Evolutionary conservation across 306 rosid species (phyloP), one percentile per base, ranked within the genome.

Genomic region (Quercus berberidifolia): DNA sequence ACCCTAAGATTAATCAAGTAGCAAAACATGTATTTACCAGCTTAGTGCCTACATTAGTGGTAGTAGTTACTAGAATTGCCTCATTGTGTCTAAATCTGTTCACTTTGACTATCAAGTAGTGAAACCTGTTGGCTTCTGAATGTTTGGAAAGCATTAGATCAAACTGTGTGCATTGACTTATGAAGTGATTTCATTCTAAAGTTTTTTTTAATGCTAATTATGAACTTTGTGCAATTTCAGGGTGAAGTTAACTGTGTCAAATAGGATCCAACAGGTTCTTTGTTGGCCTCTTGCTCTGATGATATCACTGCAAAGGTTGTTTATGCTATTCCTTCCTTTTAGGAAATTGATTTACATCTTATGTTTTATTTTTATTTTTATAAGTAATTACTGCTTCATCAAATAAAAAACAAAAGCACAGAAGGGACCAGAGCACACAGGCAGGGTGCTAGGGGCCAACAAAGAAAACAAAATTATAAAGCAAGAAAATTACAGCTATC

Each of bases 171-270:
- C 19, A 1, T 49, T 49, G 55, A n/a, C 17, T 18, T 73, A 12
- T 35, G 49, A 30, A 35, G 20, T 77, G 20, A 68, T 19, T 26
- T 30, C 43, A 60, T 62, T 21, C 6, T 26, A 12, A 30, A 3
- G 33, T 55, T 74, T 41, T 41, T 38, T 55, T 79, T 17, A 5
- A 68, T 25, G 55, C 84, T 85, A 70, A 76, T 79, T 33, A 64
- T 74, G 28, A 55, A 51, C 56, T 82, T 80, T 17, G 74, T 71
- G 55, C 77, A 35, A 67, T 86, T 89, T 76, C 80, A 94, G 98
- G 98, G 91, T 9, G 94, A 92, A 86, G 96, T 92, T 65, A 95
- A 92, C 82, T 95, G 96, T 83, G 98, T 95, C 74, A 95, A 95
- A 87, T 95, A 96, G 99, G 99, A 92, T 82, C 97, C 99, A 81